Conservation (phyloP, 1,284 basidiomycete species). For the Microbotryomycetes sp. region DNA sequence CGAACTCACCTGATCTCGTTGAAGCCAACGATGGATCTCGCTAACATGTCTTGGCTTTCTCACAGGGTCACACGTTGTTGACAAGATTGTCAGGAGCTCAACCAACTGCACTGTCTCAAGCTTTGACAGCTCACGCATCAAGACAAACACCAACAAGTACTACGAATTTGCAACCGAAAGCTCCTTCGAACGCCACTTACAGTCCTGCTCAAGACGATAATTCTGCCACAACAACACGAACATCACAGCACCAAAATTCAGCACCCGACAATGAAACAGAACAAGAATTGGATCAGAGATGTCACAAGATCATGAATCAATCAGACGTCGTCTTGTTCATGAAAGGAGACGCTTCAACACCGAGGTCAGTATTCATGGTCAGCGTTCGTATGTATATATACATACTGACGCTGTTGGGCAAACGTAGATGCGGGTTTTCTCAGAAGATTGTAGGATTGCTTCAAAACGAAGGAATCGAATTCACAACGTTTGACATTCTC, state of each 20-base stretch:
- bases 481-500: constrained; percentile 67
- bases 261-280: constrained; percentile 49
- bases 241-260: background rate
- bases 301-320: constrained; percentile 59
- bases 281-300: constrained; percentile 60
- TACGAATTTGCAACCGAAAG: constrained; percentile 33
- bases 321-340: constrained; percentile 82
- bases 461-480: constrained; percentile 56
- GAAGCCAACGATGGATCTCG: background rate
- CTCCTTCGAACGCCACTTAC: constrained; percentile 21
- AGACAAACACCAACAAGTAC: constrained; percentile 39
- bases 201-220: background rate
- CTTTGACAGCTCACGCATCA: constrained; percentile 52
- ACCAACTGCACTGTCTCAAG: constrained; percentile 58
- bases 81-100: constrained; percentile 77
- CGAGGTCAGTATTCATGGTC: constrained; percentile 53
- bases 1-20: background rate
- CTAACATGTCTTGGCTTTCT: background rate
- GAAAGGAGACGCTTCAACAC: constrained; percentile 85
- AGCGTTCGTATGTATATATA: too few species aligned
- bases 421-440: constrained; percentile 59
- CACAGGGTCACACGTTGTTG: constrained; percentile 82
- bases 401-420: too few species aligned
- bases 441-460: constrained; percentile 62
- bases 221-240: background rate